Percentiles rank a stretch among this genome's conserved stretches.
phyloP scores from a whole-genome alignment of 1,284 basidiomycete species.

The Neotropicomus parvogracilis region DNA sequence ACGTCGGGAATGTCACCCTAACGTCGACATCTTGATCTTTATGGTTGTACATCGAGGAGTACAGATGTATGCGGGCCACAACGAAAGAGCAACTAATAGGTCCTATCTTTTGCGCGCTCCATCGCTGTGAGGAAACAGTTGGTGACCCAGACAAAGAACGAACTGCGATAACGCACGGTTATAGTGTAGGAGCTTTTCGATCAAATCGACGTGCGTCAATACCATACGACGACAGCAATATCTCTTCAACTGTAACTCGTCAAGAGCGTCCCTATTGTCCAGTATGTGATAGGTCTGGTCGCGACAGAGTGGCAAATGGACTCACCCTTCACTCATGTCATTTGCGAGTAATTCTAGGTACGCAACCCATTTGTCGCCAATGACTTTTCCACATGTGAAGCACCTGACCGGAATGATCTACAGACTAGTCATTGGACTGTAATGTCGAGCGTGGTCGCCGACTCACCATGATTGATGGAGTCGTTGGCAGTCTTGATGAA shows the following conservation, averaged over 20 bases:
- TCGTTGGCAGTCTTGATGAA: neutral
- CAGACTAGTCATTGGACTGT: neutral
- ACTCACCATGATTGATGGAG: conserved; percentile 28
- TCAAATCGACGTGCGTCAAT: conserved; percentile 94
- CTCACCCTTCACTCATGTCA: conserved; percentile 84
- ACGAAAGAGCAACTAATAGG: conserved; percentile 13
- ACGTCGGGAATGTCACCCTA: no score
- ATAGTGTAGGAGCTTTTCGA: conserved; percentile 94
- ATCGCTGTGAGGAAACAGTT: conserved; percentile 23
- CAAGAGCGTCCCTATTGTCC: conserved; percentile 77
- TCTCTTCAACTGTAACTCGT: conserved; percentile 85
- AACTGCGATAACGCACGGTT: conserved; percentile 70
- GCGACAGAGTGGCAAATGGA: conserved; percentile 5
- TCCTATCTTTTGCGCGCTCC: conserved; percentile 32
- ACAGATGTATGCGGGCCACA: conserved; percentile 8
- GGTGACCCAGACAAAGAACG: neutral
- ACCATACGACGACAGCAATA: conserved; percentile 99
- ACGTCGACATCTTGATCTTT: no score
- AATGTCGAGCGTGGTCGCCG: neutral
- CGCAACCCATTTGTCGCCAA: conserved; percentile 88
- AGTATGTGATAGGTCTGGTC: neutral
- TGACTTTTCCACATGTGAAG: conserved; percentile 91
- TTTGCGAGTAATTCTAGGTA: conserved; percentile 78
- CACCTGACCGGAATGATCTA: conserved; percentile 86
- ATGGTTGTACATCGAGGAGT: neutral